Evolutionary conservation across 768 basidiomycete genomes (phyloP).

Genomic region (Tricholoma sp.): DNA sequence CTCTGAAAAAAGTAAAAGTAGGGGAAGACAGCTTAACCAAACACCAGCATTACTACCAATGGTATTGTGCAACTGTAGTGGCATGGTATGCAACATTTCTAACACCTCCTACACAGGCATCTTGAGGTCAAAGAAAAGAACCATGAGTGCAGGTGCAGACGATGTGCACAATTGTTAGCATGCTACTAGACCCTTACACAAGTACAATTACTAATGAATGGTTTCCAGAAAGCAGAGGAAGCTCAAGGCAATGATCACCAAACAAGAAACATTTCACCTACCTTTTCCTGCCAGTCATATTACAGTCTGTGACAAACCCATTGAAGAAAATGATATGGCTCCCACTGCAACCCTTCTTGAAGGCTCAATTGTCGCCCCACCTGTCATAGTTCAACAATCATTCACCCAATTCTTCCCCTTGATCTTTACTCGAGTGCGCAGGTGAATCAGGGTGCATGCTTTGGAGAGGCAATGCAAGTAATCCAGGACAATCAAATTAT

Average conservation of each 20-base stretch:
- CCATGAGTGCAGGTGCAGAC: neutral
- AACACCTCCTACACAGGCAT: neutral
- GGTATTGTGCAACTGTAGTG: neutral
- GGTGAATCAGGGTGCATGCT: neutral
- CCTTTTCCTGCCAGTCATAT: neutral
- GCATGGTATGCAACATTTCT: neutral
- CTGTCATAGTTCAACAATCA: neutral
- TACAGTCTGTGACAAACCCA: neutral
- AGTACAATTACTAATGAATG: neutral
- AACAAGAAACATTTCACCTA: neutral
- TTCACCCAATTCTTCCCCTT: neutral
- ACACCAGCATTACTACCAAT: neutral
- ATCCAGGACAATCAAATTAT: neutral
- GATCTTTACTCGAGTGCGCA: neutral
- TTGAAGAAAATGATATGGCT: neutral
- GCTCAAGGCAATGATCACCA: neutral
- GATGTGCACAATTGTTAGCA: neutral
- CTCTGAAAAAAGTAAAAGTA: neutral
- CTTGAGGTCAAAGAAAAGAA: neutral
- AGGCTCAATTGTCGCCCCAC: neutral
- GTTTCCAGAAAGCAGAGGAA: neutral
- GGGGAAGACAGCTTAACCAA: neutral
- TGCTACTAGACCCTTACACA: neutral
- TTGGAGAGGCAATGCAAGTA: neutral
- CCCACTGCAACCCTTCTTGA: neutral